These are phyloP conservation scores for Penicillium egyptiacum DNA, from an alignment of 495 filamentous ascomycete genomes.

Conservation along the genomic window DNA sequence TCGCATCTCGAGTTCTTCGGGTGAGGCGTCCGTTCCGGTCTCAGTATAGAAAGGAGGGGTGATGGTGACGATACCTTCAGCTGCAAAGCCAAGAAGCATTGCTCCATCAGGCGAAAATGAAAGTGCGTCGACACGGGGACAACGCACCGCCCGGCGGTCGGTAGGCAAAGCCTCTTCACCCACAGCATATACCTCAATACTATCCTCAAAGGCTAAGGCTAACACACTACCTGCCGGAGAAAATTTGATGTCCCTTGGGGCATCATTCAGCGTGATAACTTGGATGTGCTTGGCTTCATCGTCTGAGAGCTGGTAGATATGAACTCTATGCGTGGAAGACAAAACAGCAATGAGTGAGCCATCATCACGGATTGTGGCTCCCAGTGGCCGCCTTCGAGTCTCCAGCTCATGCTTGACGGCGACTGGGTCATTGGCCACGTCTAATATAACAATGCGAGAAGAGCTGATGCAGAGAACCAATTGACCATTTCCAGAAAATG, in stretches of 20 bases:
- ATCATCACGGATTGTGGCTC: slow-evolving; percentile 77
- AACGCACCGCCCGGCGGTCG: slow-evolving; percentile 77
- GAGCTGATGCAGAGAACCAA: slow-evolving; percentile 79
- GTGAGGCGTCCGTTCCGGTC: slow-evolving; percentile 45
- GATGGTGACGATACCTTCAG: slow-evolving; percentile 72
- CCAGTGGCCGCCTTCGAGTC: slow-evolving; percentile 71
- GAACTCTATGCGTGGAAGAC: slow-evolving; percentile 75
- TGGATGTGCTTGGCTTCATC: slow-evolving; percentile 64
- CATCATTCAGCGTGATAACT: slow-evolving; percentile 71
- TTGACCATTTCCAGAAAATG: slow-evolving; percentile 70
- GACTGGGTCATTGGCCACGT: slow-evolving; percentile 57
- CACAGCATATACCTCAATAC: slow-evolving; percentile 81
- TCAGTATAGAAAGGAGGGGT: slow-evolving; percentile 75
- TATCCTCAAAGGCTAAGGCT: slow-evolving; percentile 82
- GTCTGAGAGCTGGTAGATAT: slow-evolving; percentile 70
- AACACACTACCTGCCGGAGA: slow-evolving; percentile 79
- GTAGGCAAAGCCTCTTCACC: slow-evolving; percentile 60
- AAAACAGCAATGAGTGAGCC: slow-evolving; percentile 75
- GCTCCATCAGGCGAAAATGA: slow-evolving; percentile 82
- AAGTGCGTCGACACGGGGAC: slow-evolving; percentile 72
- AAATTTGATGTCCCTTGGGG: slow-evolving; percentile 72
- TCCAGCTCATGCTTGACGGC: slow-evolving; percentile 74
- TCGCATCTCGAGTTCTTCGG: slow-evolving; percentile 66
- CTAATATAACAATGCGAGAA: slow-evolving; percentile 80
- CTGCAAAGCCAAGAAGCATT: slow-evolving; percentile 79